Conservation (phyloP, 768 basidiomycete species). For the Hydnum rufescens region DNA sequence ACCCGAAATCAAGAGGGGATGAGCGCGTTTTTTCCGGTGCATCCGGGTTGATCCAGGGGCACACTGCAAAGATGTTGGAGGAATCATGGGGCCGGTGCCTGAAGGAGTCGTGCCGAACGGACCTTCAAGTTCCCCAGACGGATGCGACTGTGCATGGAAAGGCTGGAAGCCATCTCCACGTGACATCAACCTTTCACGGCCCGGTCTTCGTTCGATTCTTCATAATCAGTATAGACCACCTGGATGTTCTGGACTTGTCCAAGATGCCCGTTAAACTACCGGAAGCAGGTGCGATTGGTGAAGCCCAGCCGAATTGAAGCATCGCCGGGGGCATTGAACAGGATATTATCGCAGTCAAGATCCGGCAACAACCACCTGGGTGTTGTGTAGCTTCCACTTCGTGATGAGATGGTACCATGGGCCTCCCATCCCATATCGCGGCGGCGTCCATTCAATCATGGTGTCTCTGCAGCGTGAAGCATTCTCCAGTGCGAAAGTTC, state of each 20-base stretch:
- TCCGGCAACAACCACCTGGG: constrained; percentile 13
- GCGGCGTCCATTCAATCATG: constrained; percentile 94
- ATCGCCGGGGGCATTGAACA: constrained; percentile 94
- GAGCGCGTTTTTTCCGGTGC: constrained; percentile 18
- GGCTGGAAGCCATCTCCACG: too few relatives aligned
- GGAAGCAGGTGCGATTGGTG: constrained; percentile 53
- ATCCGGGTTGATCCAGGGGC: too few relatives aligned
- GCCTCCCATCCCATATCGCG: constrained; percentile 66
- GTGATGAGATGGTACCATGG: too few relatives aligned
- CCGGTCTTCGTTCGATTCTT: not conserved
- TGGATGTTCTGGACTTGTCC: constrained; percentile 88
- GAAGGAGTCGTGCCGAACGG: too few relatives aligned
- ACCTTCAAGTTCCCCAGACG: too few relatives aligned
- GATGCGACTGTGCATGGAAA: too few relatives aligned
- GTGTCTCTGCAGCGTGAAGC: constrained; percentile 85
- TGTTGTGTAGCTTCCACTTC: constrained; percentile 10
- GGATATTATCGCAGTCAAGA: constrained; percentile 53
- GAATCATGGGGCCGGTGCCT: too few relatives aligned
- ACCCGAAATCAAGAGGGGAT: constrained; percentile 68
- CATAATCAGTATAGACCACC: constrained; percentile 30
- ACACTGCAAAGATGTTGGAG: too few relatives aligned
- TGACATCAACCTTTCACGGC: too few relatives aligned
- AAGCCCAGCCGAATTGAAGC: constrained; percentile 89
- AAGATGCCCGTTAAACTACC: constrained; percentile 74
- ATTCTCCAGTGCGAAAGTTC: constrained; percentile 81